Conservation (phyloP, 2,329 filamentous ascomycete species). For the Curvularia spicifera region DNA sequence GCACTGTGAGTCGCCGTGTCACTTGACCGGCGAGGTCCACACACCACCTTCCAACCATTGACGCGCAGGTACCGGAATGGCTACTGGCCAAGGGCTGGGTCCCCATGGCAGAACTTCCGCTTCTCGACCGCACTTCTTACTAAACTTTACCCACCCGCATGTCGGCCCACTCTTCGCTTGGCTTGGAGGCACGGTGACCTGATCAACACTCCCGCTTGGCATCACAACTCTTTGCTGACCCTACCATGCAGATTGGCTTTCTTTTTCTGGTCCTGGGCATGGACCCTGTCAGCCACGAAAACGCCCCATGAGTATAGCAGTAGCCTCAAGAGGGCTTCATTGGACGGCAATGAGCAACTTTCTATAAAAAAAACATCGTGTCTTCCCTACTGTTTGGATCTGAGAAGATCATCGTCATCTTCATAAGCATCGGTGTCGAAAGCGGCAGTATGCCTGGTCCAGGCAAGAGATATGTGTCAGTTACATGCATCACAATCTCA, state of each 20-base stretch:
- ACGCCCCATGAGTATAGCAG: neutral
- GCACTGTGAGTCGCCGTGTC: neutral
- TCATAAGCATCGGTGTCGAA: neutral
- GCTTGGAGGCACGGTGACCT: constrained; percentile 8
- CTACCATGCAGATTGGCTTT: neutral
- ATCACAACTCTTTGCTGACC: neutral
- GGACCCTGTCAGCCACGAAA: neutral
- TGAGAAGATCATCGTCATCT: neutral
- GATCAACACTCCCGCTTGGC: neutral
- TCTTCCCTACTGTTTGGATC: neutral
- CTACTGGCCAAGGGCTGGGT: neutral
- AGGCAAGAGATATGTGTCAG: constrained; percentile 9
- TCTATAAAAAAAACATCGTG: neutral
- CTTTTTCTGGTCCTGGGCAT: neutral
- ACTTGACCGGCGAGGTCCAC: neutral
- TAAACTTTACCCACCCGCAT: neutral
- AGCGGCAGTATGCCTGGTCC: neutral
- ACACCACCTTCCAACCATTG: neutral
- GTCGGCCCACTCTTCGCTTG: constrained; percentile 10
- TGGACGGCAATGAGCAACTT: neutral
- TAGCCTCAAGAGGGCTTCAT: neutral
- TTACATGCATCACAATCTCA: constrained; percentile 7
- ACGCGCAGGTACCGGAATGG: neutral
- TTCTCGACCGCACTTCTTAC: constrained; percentile 8
- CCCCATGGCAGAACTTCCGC: neutral